Conservation (phyloP, 345 rosid genomes). For the Populus pruinosa region DNA sequence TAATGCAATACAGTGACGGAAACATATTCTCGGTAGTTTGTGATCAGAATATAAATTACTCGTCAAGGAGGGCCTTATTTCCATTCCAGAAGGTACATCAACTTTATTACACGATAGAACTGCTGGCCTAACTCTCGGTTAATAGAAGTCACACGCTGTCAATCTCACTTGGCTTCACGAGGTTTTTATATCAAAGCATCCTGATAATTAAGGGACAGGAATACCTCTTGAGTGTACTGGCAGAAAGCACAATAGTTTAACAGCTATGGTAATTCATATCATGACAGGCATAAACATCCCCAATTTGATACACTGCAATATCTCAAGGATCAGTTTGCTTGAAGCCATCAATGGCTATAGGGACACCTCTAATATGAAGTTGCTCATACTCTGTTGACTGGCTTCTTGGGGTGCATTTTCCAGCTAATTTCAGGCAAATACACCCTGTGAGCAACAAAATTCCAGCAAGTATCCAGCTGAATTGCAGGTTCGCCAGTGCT, state of each 20-base stretch:
- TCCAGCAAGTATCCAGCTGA: slow-evolving; percentile 78
- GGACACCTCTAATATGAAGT: slow-evolving; percentile 35
- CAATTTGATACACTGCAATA: not conserved
- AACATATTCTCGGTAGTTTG: not conserved
- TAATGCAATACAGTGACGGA: not conserved
- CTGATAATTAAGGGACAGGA: not conserved
- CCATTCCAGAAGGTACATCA: not conserved
- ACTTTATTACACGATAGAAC: not conserved
- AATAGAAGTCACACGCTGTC: not conserved
- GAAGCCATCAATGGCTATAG: slow-evolving; percentile 27
- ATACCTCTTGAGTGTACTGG: not conserved
- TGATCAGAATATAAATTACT: not conserved
- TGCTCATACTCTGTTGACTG: slow-evolving; percentile 43
- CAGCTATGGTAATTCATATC: not conserved
- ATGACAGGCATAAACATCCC: not conserved
- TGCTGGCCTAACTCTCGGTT: not conserved
- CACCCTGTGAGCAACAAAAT: slow-evolving; percentile 57
- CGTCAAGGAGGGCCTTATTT: not conserved
- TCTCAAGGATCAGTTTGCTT: slow-evolving; percentile 28
- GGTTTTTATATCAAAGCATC: not conserved
- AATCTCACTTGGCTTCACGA: not conserved
- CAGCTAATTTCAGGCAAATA: slow-evolving; percentile 48
- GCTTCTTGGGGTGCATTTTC: slow-evolving; percentile 21
- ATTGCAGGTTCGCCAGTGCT: slow-evolving; percentile 81
- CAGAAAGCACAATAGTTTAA: not conserved